Evolutionary conservation across 805 yeast genomes (phyloP).

Genomic region (Sungouiella thailandica): DNA sequence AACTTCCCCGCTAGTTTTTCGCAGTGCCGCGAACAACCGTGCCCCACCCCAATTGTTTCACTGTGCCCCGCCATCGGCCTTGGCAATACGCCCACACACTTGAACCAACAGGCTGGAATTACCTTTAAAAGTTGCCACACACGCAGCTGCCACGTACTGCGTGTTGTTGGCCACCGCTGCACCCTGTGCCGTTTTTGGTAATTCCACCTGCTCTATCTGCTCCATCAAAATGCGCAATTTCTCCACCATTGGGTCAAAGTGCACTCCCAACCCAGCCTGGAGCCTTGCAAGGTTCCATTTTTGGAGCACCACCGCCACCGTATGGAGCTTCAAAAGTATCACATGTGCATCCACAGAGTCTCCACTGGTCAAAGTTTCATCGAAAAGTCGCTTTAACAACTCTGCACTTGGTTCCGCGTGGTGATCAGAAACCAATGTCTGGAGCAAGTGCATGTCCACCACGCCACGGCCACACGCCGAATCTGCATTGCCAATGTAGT

Average conservation of each 20-base stretch:
- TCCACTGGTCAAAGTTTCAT: constrained; percentile 1
- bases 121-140: no score
- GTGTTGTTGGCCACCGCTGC: constrained; percentile 26
- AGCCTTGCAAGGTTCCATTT: no score
- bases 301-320: constrained; percentile 11
- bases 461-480: constrained; percentile 10
- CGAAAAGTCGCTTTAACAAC: background rate
- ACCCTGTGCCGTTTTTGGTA: constrained; percentile 4
- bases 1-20: no score
- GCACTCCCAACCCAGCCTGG: no score
- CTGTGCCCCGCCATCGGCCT: no score
- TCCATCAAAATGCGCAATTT: no score
- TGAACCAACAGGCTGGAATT: no score
- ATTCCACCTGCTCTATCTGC: no score
- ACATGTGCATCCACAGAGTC: constrained; percentile 6
- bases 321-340: constrained; percentile 10
- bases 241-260: no score
- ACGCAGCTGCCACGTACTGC: constrained; percentile 27
- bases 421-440: constrained; percentile 7
- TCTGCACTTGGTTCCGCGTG: background rate
- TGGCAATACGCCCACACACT: no score
- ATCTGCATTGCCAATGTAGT: background rate
- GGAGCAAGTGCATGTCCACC: constrained; percentile 20
- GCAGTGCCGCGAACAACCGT: no score
- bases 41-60: no score